A percentile compares a stretch with the other conserved stretches of the same genome.
phyloP scores from a whole-genome alignment of 805 yeast species.

The Cyberlindnera misumaiensis region DNA sequence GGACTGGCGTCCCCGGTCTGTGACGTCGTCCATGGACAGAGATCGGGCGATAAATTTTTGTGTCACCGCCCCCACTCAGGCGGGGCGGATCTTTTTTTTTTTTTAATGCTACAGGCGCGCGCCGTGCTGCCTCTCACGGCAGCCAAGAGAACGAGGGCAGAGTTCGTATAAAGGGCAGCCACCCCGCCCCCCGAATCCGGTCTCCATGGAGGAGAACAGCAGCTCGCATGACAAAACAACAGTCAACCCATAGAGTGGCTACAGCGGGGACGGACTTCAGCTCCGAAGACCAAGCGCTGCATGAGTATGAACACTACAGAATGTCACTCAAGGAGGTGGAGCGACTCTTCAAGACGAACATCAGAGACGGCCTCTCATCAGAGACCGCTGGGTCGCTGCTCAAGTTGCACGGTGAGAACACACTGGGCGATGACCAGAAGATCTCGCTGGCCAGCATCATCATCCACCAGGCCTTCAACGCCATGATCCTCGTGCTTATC shows the following conservation, averaged over 20 bases:
- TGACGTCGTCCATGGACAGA: no score
- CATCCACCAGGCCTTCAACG: conserved; percentile 64
- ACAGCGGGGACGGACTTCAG: conserved; percentile 5
- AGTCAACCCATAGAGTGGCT: conserved; percentile 4
- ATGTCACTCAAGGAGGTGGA: conserved; percentile 31
- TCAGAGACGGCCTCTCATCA: conserved; percentile 40
- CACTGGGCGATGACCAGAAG: conserved; percentile 51
- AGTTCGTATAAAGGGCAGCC: no score
- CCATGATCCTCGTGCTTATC: conserved; percentile 69
- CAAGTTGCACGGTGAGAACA: conserved; percentile 46
- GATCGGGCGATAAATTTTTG: no score
- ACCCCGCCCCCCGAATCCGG: no score
- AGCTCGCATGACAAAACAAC: no score
- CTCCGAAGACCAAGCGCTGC: conserved; percentile 8
- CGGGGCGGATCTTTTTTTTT: no score
- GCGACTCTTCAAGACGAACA: conserved; percentile 33
- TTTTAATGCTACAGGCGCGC: no score
- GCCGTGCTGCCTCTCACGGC: no score
- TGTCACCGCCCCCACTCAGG: no score
- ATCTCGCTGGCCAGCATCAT: conserved; percentile 49
- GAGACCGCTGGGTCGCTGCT: conserved; percentile 26
- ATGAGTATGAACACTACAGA: conserved; percentile 20
- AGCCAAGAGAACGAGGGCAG: no score
- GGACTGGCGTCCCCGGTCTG: no score
- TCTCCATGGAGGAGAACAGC: no score